Conservation (phyloP, 2,329 filamentous ascomycete genomes). For the Fusarium guadeloupense region DNA sequence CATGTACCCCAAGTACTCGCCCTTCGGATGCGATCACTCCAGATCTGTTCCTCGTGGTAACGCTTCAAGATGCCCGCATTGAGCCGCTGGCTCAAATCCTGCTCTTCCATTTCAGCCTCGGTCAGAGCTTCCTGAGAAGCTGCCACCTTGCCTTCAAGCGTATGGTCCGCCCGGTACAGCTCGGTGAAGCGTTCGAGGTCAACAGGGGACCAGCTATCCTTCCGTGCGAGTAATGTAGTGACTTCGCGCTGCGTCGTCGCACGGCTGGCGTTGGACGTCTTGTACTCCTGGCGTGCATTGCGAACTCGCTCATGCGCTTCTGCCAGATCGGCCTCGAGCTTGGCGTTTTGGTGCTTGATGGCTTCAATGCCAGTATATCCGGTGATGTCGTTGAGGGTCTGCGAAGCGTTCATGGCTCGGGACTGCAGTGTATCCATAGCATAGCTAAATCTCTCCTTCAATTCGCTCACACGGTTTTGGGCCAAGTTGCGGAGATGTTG, state of each 20-base stretch:
- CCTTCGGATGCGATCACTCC: slow-evolving; percentile 95
- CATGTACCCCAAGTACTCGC: slow-evolving; percentile 99
- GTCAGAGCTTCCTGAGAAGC: slow-evolving; percentile 76
- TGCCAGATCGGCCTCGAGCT: slow-evolving; percentile 68
- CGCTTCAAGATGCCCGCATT: slow-evolving; percentile 86
- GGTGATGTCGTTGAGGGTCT: slow-evolving; percentile 91
- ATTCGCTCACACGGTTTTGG: slow-evolving; percentile 46
- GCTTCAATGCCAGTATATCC: slow-evolving; percentile 92
- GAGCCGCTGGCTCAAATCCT: slow-evolving; percentile 78
- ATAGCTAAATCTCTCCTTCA: slow-evolving; percentile 48
- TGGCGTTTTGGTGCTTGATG: slow-evolving; percentile 80
- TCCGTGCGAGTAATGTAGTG: slow-evolving; percentile 90
- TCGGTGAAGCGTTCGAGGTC: slow-evolving; percentile 96
- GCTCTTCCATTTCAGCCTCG: slow-evolving; percentile 80
- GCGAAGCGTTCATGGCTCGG: slow-evolving; percentile 84
- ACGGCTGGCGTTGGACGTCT: slow-evolving; percentile 82
- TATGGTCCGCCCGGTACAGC: slow-evolving; percentile 90
- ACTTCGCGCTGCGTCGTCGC: slow-evolving; percentile 95
- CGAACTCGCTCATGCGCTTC: slow-evolving; percentile 73
- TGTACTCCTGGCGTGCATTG: slow-evolving; percentile 77
- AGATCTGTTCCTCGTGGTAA: slow-evolving; percentile 99
- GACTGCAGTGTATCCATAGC: slow-evolving; percentile 91
- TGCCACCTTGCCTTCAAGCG: slow-evolving; percentile 85
- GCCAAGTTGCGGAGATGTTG: slow-evolving; percentile 47
- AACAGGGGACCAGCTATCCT: slow-evolving; percentile 86